A percentile compares a stretch with the other conserved stretches of the same genome.
These are phyloP conservation scores for Lentinula aciculospora DNA, from an alignment of 768 basidiomycete genomes.

Conservation along the genomic window DNA sequence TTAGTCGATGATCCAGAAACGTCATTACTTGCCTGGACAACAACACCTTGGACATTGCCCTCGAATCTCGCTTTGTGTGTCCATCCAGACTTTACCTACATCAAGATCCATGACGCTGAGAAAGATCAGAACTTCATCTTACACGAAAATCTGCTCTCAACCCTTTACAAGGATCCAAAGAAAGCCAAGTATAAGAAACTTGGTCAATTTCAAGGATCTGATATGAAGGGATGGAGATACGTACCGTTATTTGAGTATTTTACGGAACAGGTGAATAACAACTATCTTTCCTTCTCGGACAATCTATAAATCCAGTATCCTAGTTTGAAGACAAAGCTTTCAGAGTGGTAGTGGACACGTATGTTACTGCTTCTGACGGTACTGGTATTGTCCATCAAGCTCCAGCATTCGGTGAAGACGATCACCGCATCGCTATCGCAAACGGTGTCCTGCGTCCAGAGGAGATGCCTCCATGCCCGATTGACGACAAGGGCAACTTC, in stretches of 20 bases:
- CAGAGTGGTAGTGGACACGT: constrained; percentile 82
- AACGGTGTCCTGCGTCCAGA: constrained; percentile 80
- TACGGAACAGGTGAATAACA: constrained; percentile 67
- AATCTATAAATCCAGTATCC: neutral
- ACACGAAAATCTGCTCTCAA: constrained; percentile 78
- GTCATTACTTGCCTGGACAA: constrained; percentile 94
- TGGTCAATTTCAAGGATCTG: constrained; percentile 79
- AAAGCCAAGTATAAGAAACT: constrained; percentile 95
- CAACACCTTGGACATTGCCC: constrained; percentile 97
- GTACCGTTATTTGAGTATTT: constrained; percentile 96
- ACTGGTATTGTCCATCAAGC: constrained; percentile 99
- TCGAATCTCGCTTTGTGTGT: constrained; percentile 95
- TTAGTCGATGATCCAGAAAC: constrained; percentile 91
- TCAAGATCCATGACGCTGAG: constrained; percentile 94
- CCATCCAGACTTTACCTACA: constrained; percentile 91
- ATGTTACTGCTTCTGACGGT: constrained; percentile 90
- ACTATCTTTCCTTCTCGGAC: neutral
- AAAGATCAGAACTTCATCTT: constrained; percentile 87
- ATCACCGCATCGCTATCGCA: constrained; percentile 87
- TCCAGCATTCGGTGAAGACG: constrained; percentile 97
- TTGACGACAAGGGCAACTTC: constrained; percentile 87
- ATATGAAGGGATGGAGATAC: constrained; percentile 96
- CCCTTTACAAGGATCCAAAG: constrained; percentile 94
- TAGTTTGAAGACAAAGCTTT: constrained; percentile 92
- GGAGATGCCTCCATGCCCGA: constrained; percentile 94